phyloP scores from a whole-genome alignment of 1,139 yeast species.

The Meyerozyma athensensis region DNA sequence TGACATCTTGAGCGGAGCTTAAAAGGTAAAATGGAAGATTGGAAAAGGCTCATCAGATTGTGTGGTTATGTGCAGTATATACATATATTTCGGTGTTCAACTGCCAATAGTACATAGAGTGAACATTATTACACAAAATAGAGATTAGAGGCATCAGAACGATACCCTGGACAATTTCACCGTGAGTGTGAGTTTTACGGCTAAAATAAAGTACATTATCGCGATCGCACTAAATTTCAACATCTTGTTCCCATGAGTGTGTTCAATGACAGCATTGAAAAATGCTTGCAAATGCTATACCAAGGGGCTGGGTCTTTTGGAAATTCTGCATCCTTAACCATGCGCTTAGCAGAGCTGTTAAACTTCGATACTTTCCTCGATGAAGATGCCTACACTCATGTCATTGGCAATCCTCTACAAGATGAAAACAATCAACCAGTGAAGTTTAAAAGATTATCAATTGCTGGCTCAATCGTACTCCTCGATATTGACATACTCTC shows the following conservation, averaged over 20 bases:
- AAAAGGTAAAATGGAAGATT: not conserved
- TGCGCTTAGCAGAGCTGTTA: conserved; percentile 38
- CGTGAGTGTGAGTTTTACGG: too few relatives aligned
- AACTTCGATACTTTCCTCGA: conserved; percentile 43
- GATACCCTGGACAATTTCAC: too few relatives aligned
- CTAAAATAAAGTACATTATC: too few relatives aligned
- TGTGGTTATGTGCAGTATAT: not conserved
- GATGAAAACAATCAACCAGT: conserved; percentile 14
- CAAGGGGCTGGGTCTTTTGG: conserved; percentile 28
- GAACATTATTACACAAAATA: too few relatives aligned
- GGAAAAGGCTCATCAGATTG: not conserved
- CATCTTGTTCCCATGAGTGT: conserved; percentile 9
- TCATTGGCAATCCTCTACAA: conserved; percentile 11
- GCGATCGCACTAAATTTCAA: not conserved
- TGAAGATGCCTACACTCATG: conserved; percentile 29
- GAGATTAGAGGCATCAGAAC: too few relatives aligned
- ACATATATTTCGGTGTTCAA: not conserved
- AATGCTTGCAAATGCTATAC: conserved; percentile 28
- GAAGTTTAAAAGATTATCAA: conserved; percentile 30
- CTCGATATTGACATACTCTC: conserved; percentile 39
- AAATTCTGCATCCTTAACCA: conserved; percentile 36
- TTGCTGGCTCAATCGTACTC: conserved; percentile 40
- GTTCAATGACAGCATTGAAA: conserved; percentile 20
- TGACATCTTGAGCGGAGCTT: not conserved
- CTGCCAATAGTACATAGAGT: not conserved